phyloP scores from a whole-genome alignment of 495 filamentous ascomycete genomes.

The Oidiodendron maius region DNA sequence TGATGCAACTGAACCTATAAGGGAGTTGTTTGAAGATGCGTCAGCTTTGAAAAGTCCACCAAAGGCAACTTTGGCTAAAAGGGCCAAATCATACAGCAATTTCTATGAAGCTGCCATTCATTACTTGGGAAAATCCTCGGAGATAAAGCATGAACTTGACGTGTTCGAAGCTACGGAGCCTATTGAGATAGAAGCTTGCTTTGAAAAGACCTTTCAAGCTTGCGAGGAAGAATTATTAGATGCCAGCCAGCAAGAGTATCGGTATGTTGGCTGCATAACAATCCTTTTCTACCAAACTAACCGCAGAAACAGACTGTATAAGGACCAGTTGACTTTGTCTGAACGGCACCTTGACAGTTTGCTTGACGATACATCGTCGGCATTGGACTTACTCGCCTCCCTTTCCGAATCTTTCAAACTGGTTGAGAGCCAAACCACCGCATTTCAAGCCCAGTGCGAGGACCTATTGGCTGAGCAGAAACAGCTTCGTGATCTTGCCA shows the following conservation, averaged over 20 bases:
- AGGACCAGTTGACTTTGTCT: constrained; percentile 72
- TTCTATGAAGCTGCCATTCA: constrained; percentile 59
- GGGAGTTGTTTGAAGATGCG: constrained; percentile 44
- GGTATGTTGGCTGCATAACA: constrained; percentile 44
- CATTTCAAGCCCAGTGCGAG: constrained; percentile 88
- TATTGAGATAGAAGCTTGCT: neutral
- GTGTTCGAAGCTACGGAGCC: constrained; percentile 15
- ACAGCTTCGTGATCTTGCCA: constrained; percentile 66
- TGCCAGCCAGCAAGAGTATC: constrained; percentile 78
- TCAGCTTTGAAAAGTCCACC: constrained; percentile 49
- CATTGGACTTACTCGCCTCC: constrained; percentile 65
- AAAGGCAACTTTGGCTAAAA: constrained; percentile 50
- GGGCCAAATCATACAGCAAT: constrained; percentile 73
- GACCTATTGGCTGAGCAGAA: constrained; percentile 74
- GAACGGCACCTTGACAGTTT: constrained; percentile 76
- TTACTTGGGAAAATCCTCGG: constrained; percentile 43
- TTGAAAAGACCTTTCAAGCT: constrained; percentile 38
- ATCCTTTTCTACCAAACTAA: neutral
- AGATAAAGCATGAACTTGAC: constrained; percentile 34
- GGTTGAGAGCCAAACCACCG: constrained; percentile 84
- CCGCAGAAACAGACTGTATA: constrained; percentile 49
- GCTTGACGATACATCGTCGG: constrained; percentile 64
- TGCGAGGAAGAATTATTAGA: constrained; percentile 64
- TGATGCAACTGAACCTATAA: constrained; percentile 32
- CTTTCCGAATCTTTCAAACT: constrained; percentile 77